Conservation (phyloP, 2,329 filamentous ascomycete species). For the Purpureocillium lavendulum region DNA sequence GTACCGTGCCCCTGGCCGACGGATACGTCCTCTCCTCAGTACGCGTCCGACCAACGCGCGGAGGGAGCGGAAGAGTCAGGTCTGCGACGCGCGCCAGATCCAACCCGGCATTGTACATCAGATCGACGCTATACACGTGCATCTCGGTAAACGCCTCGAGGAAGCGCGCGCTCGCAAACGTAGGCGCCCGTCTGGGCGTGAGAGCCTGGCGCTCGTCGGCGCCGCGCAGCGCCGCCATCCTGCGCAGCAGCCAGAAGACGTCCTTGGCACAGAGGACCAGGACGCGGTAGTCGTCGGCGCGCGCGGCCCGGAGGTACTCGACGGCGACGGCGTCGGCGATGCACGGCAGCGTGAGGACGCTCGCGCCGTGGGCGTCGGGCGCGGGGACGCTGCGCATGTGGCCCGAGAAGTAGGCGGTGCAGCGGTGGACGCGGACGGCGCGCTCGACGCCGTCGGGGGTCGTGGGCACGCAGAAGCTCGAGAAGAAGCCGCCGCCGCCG, state of each 20-base stretch:
- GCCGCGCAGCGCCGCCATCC: constrained; percentile 14
- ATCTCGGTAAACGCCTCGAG: constrained; percentile 22
- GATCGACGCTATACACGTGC: constrained; percentile 15
- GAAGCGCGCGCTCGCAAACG: constrained; percentile 16
- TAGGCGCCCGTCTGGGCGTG: constrained; percentile 8
- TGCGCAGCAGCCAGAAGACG: constrained; percentile 25
- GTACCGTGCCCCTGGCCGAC: no score
- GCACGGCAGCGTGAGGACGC: constrained; percentile 24
- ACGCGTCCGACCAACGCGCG: no score
- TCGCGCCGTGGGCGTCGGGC: constrained; percentile 9
- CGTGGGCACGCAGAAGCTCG: constrained; percentile 26
- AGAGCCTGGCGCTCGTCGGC: constrained; percentile 10
- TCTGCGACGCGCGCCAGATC: neutral
- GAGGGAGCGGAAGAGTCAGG: neutral
- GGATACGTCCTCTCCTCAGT: no score
- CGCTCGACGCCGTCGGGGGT: constrained; percentile 19
- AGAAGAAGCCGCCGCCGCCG: no score
- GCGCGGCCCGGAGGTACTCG: constrained; percentile 20
- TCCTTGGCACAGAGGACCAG: constrained; percentile 17
- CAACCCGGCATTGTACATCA: constrained; percentile 5
- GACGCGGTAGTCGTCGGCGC: constrained; percentile 5
- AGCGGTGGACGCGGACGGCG: constrained; percentile 27
- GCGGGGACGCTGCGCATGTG: constrained; percentile 12
- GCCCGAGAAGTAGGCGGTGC: constrained; percentile 20
- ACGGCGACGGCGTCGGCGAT: constrained; percentile 25